Evolutionary conservation across 2,329 filamentous ascomycete genomes (phyloP), one percentile per base, ranked within the genome.

Genomic region (Sarocladium brachiariae): DNA sequence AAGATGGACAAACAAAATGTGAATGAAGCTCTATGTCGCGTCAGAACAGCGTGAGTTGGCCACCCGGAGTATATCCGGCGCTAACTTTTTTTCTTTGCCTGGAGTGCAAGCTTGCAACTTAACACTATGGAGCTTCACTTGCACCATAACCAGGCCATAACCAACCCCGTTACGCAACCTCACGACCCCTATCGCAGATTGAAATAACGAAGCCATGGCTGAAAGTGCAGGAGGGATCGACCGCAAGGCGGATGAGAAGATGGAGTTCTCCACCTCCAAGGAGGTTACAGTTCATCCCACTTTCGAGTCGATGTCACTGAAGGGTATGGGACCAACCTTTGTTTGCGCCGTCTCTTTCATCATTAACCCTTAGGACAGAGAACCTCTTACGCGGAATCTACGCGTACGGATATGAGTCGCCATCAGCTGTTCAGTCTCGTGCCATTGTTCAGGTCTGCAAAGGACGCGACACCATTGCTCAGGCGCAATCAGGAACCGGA

Each of bases 391-490:
- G 93, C 58, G 93, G 93, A 57, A 92, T 99, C 66, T 99, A 99
- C 66, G 93, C 93, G 31, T 99, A 99, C 62, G 93, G 93, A 57
- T 99, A 97, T 72, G 93, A 99, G 68, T 96, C 93, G 2, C 93
- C 93, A 11, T 99, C 93, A 0, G 93, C 93, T 13, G 92, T 99
- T 16, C 93, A 99, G 74, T 96, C 92, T 58, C 89, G 93, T 65
- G 93, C 93, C 50, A 99, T 99, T 64, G 93, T 99, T 47, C 93
- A 97, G 73, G 88, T 99, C 64, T 99, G 93, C 82, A 97, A 97
- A 73, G 93, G 93, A 57, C 89, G 93, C 71, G 93, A 99, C 70
- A 97, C 93, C 55, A 99, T 99, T 65, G 93, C 93, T 16, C 93
- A 99, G 67, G 93, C 93, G 18, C 93, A 97, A 70, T 96, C 92